Base-by-base conservation (phyloP, 2,329 filamentous ascomycete genomes). In the Microdochium trichocladiopsis region DNA sequence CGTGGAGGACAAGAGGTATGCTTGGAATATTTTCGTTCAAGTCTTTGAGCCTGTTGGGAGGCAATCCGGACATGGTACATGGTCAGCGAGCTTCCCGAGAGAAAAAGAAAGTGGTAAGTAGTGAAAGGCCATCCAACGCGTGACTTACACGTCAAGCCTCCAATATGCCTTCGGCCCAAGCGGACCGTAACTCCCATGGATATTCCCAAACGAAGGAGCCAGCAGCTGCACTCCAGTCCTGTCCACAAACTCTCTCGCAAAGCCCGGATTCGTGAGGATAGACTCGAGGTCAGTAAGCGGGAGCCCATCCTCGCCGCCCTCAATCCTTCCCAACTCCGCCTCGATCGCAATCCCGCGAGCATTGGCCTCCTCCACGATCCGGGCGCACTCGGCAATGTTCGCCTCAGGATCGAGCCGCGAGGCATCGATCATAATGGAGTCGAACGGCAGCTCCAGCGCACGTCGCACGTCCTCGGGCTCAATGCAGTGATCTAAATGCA, bases 401-500 rank as follows among this genome's bases (percentile, higher is more conserved):
- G 84, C 82, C 52, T 74, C 80, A 55, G 80, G 81, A 54, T 83
- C 80, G 59, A 82, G 79, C 58, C 84, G 80, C 47, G 74, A 79
- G 78, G 86, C 86, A 63, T 86, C 83, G 1, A 86, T 77, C 82
- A 86, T 85, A 60, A 86, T 83, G 23, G 73, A 77, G 60, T 86
- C 82, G 56, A 85, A 84, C 0, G 71, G 71, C 33, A 78, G 61
- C 23, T 61, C 55, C 25, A 63, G 58, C 14, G 63, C 63, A 4
- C 57, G 51, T 31, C 62, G 58, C 18, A 65, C 57, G 25, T 66
- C 63, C 10, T 11, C 56, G 1, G 49, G 52, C 47, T 62, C 58
- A n/a, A 65, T 78, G n/a, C 78, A 79, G 62, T 83, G 79, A 66
- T 83, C 79, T 61, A 83, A 73, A 64, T 82, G 79, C 4, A 83